Evolutionary conservation across 2,329 filamentous ascomycete species (phyloP), one percentile per base, ranked within the genome.

Genomic region (Colletotrichum musicola): DNA sequence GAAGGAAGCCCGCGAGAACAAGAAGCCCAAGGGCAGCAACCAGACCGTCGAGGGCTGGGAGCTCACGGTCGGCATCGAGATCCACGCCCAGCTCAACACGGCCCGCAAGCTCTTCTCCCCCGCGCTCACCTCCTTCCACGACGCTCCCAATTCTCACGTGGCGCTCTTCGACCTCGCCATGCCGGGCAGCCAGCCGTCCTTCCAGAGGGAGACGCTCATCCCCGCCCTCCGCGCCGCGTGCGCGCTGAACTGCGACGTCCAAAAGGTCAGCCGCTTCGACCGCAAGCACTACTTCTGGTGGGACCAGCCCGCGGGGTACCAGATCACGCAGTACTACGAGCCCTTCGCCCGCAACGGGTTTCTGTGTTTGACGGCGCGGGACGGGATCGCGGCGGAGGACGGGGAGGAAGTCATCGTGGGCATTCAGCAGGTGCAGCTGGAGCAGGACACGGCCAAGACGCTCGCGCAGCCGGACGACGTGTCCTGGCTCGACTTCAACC

Each of bases 281-380:
- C 88, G 96, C 71, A 99, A 99, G 79, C 96, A 99, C 80, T 99
- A 99, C 81, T 98, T 99, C 80, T 97, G 98, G 84, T 97, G 96
- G 88, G 96, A 99, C 79, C 96, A 99, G 80, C 96, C 96, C 0
- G 88, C 93, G 0, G 96, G 96, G 0, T 99, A 99, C 79, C 96
- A 99, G 79, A 97, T 99, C 71, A 99, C 96, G 1, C 96, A 99
- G 77, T 98, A 95, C 82, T 98, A 98, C 78, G 83, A 89, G 66
- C 89, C 90, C 0, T 89, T 92, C 72, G 90, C 90, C 1, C 89
- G 85, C 69, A 85, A 94, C 74, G 96, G 96, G 1, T 81, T 83
- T 46, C 84, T 98, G n/a, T 87, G 84, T 0, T 84, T 99, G 6
- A 88, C 86, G 46, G 81, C 88, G 4, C 86, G 94, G 66, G 95